These are phyloP conservation scores for Trichoderma lentiforme DNA, from an alignment of 2,329 filamentous ascomycete genomes.

Conservation along the genomic window DNA sequence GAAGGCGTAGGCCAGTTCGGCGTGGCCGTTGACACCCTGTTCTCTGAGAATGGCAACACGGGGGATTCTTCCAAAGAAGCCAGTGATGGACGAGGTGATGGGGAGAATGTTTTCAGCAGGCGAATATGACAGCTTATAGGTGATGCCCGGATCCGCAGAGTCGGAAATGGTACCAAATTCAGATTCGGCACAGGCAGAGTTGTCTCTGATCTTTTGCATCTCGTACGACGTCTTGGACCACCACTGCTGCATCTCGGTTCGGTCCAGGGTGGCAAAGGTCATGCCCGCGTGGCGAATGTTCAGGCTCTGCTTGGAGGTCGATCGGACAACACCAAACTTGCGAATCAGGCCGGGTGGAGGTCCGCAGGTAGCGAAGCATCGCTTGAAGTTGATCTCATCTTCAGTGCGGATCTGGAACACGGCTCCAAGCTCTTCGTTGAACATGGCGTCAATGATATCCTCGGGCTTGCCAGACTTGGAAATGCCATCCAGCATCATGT, in stretches of 20 bases:
- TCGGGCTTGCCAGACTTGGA: slow-evolving; percentile 59
- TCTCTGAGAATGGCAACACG: slow-evolving; percentile 90
- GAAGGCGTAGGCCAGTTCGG: slow-evolving; percentile 99
- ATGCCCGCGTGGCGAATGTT: slow-evolving; percentile 69
- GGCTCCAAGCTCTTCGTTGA: slow-evolving; percentile 94
- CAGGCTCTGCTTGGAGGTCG: slow-evolving; percentile 68
- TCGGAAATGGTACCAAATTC: slow-evolving; percentile 77
- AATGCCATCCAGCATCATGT: slow-evolving; percentile 77
- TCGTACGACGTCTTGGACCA: slow-evolving; percentile 88
- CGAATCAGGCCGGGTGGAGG: slow-evolving; percentile 77
- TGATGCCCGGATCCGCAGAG: slow-evolving; percentile 74
- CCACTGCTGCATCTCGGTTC: slow-evolving; percentile 74
- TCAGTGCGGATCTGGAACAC: slow-evolving; percentile 90
- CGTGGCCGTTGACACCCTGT: slow-evolving; percentile 90
- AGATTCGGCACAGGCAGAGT: slow-evolving; percentile 78
- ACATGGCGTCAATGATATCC: slow-evolving; percentile 71
- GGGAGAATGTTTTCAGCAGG: slow-evolving; percentile 75
- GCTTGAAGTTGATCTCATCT: slow-evolving; percentile 80
- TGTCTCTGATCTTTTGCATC: slow-evolving; percentile 89
- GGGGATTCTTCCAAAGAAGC: slow-evolving; percentile 57
- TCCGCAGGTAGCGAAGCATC: slow-evolving; percentile 87
- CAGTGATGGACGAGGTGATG: slow-evolving; percentile 43
- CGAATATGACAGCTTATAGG: slow-evolving; percentile 77
- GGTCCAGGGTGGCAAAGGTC: slow-evolving; percentile 65
- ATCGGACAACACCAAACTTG: slow-evolving; percentile 76